Conservation (phyloP, 2,329 filamentous ascomycete species). For the Ophiostoma australiae region DNA sequence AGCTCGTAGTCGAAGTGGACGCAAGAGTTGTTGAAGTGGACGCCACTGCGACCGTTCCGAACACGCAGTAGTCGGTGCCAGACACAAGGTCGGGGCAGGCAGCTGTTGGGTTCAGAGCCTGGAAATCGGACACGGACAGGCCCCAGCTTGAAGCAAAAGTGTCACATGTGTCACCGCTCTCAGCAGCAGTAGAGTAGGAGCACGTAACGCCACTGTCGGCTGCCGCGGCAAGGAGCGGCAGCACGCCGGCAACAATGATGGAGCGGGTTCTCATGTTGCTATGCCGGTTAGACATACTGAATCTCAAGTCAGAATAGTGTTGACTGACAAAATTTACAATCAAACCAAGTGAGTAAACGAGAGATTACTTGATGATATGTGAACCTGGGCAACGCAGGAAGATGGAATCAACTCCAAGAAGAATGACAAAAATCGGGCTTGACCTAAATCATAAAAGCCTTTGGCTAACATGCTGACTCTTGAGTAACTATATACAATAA, state of each 20-base stretch:
- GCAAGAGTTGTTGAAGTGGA: neutral
- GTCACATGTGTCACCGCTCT: constrained; percentile 21
- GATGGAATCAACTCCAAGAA: neutral
- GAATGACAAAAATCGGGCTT: neutral
- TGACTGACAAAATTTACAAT: neutral
- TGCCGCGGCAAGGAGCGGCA: neutral
- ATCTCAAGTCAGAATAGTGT: neutral
- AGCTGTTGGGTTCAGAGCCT: constrained; percentile 26
- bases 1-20: neutral
- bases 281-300: neutral
- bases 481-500: neutral
- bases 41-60: neutral
- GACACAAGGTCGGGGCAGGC: constrained; percentile 22
- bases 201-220: constrained; percentile 1
- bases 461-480: neutral
- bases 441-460: neutral
- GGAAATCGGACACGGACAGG: constrained; percentile 21
- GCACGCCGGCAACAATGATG: neutral
- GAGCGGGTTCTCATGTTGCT: neutral
- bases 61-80: neutral
- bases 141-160: constrained; percentile 25
- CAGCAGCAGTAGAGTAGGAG: neutral
- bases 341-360: constrained; percentile 7
- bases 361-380: neutral
- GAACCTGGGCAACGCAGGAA: neutral